A percentile compares a stretch with the other conserved stretches of the same genome.
Evolutionary conservation across 2,329 filamentous ascomycete genomes (phyloP).

Genomic region (Hirsutella minnesotensis): DNA sequence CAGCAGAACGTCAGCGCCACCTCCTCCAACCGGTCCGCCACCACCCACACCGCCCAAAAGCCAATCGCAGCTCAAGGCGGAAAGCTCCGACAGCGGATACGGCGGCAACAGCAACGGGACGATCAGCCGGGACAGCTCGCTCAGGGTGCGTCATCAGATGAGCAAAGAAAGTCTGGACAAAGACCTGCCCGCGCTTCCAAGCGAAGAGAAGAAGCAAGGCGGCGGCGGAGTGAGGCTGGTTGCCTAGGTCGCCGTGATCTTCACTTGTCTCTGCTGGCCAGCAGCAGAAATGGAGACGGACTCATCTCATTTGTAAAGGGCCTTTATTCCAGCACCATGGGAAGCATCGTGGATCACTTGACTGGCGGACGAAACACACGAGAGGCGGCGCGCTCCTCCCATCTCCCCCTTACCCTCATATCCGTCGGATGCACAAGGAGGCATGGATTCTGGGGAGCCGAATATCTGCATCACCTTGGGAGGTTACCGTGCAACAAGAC

Average conservation of each 20-base stretch:
- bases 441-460: too few species aligned
- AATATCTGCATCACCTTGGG: too few species aligned
- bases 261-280: conserved; percentile 9
- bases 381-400: too few species aligned
- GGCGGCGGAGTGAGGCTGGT: conserved; percentile 18
- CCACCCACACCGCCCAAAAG: conserved; percentile 23
- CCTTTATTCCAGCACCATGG: background rate
- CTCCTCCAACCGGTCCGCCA: conserved; percentile 31
- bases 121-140: conserved; percentile 16
- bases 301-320: background rate
- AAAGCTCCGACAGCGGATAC: conserved; percentile 37
- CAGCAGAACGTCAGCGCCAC: conserved; percentile 18
- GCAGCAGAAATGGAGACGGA: background rate
- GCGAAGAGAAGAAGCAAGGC: conserved; percentile 15
- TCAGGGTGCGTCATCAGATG: conserved; percentile 24
- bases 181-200: conserved; percentile 44
- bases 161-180: conserved; percentile 50
- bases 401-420: too few species aligned
- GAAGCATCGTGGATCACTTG: background rate
- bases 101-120: conserved; percentile 22
- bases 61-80: conserved; percentile 23
- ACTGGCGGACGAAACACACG: background rate
- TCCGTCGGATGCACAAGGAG: too few species aligned
- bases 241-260: conserved; percentile 16
- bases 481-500: too few species aligned